phyloP scores from a whole-genome alignment of 345 rosid species.

The Streptanthus diversifolius region DNA sequence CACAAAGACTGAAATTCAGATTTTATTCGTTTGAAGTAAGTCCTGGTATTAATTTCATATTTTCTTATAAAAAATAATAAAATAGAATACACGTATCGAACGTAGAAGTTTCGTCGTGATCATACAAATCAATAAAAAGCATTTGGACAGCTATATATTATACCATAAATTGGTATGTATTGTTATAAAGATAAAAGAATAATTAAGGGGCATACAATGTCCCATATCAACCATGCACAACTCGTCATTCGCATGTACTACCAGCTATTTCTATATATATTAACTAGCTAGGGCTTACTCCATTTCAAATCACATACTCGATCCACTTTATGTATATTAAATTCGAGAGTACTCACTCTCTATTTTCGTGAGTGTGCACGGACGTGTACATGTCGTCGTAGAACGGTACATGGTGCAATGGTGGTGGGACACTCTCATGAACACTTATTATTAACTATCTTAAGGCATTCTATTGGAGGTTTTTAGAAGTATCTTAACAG shows the following conservation, averaged over 20 bases:
- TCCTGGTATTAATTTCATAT: too few relatives aligned
- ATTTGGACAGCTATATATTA: constrained; percentile 24
- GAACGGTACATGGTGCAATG: constrained; percentile 21
- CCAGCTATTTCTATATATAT: constrained; percentile 26
- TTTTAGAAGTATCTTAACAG: too few relatives aligned
- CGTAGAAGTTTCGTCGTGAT: constrained; percentile 1
- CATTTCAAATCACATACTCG: constrained; percentile 26
- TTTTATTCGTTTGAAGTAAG: background rate
- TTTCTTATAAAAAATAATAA: too few relatives aligned
- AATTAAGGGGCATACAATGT: constrained; percentile 31
- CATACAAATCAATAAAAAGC: constrained; percentile 7
- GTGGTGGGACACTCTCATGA: constrained; percentile 28
- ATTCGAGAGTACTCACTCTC: constrained; percentile 11
- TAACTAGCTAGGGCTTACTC: constrained; percentile 21
- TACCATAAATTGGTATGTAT: background rate
- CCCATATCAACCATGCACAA: constrained; percentile 32
- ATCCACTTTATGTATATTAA: constrained; percentile 3
- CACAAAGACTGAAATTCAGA: background rate
- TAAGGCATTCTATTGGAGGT: too few relatives aligned
- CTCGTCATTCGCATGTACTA: constrained; percentile 34
- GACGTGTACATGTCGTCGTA: constrained; percentile 28
- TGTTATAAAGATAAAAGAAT: constrained; percentile 5
- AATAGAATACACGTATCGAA: background rate
- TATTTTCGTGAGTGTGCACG: constrained; percentile 20
- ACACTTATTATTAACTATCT: background rate